These are phyloP conservation scores for Talaromyces albobiverticillius DNA, from an alignment of 2,329 filamentous ascomycete genomes.

Conservation along the genomic window DNA sequence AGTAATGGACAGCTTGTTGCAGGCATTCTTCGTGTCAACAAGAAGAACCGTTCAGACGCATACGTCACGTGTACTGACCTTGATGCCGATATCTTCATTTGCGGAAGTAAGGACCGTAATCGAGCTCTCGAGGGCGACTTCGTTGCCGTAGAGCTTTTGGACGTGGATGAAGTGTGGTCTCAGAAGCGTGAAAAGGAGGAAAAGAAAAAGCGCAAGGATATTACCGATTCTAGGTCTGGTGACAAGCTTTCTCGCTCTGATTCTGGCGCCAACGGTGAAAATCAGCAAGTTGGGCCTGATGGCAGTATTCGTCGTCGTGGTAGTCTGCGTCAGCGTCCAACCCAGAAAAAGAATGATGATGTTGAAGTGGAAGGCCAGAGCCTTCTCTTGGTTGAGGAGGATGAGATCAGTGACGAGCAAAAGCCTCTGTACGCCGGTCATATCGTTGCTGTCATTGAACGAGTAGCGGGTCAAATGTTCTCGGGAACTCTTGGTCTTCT, in stretches of 20 bases:
- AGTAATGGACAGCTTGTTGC: conserved; percentile 92
- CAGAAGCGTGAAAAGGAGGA: conserved; percentile 99
- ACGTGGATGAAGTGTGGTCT: conserved; percentile 97
- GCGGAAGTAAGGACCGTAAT: conserved; percentile 97
- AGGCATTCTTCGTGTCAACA: conserved; percentile 96
- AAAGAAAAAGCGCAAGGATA: conserved; percentile 99
- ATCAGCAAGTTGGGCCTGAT: conserved; percentile 62
- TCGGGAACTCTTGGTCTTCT: conserved; percentile 92
- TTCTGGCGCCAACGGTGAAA: conserved; percentile 60
- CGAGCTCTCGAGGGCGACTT: conserved; percentile 93
- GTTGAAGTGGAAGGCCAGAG: conserved; percentile 98
- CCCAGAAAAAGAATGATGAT: conserved; percentile 99
- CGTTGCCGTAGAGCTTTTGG: conserved; percentile 91
- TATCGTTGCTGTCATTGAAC: conserved; percentile 94
- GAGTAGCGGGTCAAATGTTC: conserved; percentile 98
- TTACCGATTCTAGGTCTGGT: conserved; percentile 82
- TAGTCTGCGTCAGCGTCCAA: conserved; percentile 92
- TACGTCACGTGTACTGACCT: conserved; percentile 94
- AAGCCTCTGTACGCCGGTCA: conserved; percentile 97
- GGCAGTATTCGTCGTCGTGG: conserved; percentile 88
- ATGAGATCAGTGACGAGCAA: conserved; percentile 97
- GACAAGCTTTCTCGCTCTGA: conserved; percentile 59
- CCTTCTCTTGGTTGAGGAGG: conserved; percentile 91
- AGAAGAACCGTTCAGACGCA: conserved; percentile 98
- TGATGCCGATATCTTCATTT: conserved; percentile 98